Base-by-base conservation (phyloP, 2,329 filamentous ascomycete genomes). In the Dothiorella sarmentorum region DNA sequence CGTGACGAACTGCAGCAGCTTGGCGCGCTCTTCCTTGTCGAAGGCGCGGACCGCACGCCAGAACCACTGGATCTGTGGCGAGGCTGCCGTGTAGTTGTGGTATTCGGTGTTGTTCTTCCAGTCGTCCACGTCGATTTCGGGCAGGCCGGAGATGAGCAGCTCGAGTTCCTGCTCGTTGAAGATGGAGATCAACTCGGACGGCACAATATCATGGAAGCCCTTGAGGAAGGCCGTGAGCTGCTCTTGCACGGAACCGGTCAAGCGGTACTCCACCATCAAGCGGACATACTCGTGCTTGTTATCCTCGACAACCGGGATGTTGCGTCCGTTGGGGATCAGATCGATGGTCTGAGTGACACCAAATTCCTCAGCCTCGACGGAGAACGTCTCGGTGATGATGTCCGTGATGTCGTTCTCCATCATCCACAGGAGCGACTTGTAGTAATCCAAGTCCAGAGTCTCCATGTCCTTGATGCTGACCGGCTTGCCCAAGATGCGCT, bases 51-150 rank as follows among this genome's bases (percentile, higher is more conserved):
- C 86, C 24, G 94, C 94, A 68, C 95, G 88, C 94, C 94, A 99
- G 85, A 99, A 99, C 94, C 94, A 99, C 73, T 97, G 92, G 61
- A 99, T 96, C 72, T 99, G 95, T 43, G 91, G 90, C 3, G 94
- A 97, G 0, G 92, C 93, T 29, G 90, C 88, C 4, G 85, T 91
- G 78, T 99, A 99, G 75, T 97, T 97, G 76, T 97, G 93, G 68
- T 99, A 97, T 71, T 99, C 95, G 2, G 93, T 96, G 75, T 97
- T 96, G 76, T 90, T 91, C 83, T 96, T 97, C 94, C 94, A 99
- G 76, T 99, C 94, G 69, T 99, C 94, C 38, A 97, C 85, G 66
- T 99, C 93, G 66, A 99, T 97, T 69, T 99, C 94, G 1, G 94
- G 94, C 53, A 99, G 82, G 70, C 94, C 94, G 52, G 94, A 99